Evolutionary conservation across 345 rosid genomes (phyloP).

Genomic region (Salix udensis): DNA sequence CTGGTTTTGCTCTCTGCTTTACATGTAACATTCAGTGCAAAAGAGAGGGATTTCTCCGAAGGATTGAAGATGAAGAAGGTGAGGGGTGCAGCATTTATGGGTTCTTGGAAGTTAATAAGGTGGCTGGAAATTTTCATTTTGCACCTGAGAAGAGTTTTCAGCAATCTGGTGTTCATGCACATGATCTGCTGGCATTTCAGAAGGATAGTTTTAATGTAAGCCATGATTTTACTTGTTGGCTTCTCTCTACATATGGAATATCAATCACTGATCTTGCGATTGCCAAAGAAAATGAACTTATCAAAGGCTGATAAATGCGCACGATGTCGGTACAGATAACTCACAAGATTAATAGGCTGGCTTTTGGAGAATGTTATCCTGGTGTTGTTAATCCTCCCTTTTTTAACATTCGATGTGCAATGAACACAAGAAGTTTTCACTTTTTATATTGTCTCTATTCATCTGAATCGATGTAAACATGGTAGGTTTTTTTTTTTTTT

Average conservation of each 20-base stretch:
- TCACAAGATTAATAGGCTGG: slow-evolving; percentile 75
- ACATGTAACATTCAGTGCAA: slow-evolving; percentile 57
- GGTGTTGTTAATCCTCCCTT: slow-evolving; percentile 81
- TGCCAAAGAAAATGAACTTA: background rate
- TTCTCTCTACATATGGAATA: background rate
- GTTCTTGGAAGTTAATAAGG: slow-evolving; percentile 88
- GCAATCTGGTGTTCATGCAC: slow-evolving; percentile 77
- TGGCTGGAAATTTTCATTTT: slow-evolving; percentile 95
- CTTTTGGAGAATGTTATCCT: slow-evolving; percentile 78
- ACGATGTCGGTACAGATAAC: slow-evolving; percentile 47
- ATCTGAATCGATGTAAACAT: slow-evolving; percentile 14
- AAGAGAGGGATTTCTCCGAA: slow-evolving; percentile 85
- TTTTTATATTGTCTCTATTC: background rate
- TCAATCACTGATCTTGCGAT: background rate
- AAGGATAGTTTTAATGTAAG: slow-evolving; percentile 80
- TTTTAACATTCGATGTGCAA: too few species aligned
- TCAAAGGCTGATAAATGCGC: slow-evolving; percentile 6
- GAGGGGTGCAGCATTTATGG: slow-evolving; percentile 95
- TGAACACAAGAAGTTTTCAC: background rate
- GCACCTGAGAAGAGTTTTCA: slow-evolving; percentile 99
- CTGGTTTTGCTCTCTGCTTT: slow-evolving; percentile 2
- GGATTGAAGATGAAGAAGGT: slow-evolving; percentile 90
- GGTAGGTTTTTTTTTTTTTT: background rate
- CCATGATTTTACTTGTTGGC: background rate
- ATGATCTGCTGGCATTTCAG: slow-evolving; percentile 80